These are phyloP conservation scores for Suillus occidentalis DNA, from an alignment of 768 basidiomycete species.

Conservation along the genomic window DNA sequence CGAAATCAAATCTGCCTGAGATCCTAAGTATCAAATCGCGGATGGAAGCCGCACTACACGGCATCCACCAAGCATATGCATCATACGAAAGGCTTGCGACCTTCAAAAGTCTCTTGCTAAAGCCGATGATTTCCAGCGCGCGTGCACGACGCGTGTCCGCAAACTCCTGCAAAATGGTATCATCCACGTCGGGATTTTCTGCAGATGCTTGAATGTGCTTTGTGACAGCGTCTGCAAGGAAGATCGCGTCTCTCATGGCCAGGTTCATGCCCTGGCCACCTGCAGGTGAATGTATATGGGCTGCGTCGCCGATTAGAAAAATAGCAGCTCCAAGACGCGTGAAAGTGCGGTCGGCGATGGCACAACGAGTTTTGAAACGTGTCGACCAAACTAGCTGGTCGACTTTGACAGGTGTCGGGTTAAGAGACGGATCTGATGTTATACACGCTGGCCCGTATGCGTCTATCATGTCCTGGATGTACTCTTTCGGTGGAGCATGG, in stretches of 20 bases:
- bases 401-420: slow-evolving; percentile 31
- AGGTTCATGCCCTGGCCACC: slow-evolving; percentile 65
- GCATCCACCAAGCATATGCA: slow-evolving; percentile 23
- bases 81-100: slow-evolving; percentile 25
- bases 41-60: slow-evolving; percentile 25
- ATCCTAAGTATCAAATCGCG: slow-evolving; percentile 27
- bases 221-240: slow-evolving; percentile 42
- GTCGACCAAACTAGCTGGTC: slow-evolving; percentile 40
- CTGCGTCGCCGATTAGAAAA: slow-evolving; percentile 40
- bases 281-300: slow-evolving; percentile 53
- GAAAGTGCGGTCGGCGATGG: slow-evolving; percentile 39
- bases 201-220: slow-evolving; percentile 30
- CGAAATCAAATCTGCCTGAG: slow-evolving; percentile 18
- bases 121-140: slow-evolving; percentile 43
- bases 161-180: slow-evolving; percentile 36
- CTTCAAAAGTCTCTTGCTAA: slow-evolving; percentile 37
- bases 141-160: slow-evolving; percentile 35
- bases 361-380: slow-evolving; percentile 41
- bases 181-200: slow-evolving; percentile 16
- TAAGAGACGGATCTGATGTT: slow-evolving; percentile 4
- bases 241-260: slow-evolving; percentile 50
- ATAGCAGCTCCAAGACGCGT: slow-evolving; percentile 20
- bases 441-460: neutral
- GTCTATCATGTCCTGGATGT: slow-evolving; percentile 4
- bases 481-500: slow-evolving; percentile 9